These are phyloP conservation scores for Curvularia sp. DNA, from an alignment of 2,329 filamentous ascomycete genomes.

Conservation along the genomic window DNA sequence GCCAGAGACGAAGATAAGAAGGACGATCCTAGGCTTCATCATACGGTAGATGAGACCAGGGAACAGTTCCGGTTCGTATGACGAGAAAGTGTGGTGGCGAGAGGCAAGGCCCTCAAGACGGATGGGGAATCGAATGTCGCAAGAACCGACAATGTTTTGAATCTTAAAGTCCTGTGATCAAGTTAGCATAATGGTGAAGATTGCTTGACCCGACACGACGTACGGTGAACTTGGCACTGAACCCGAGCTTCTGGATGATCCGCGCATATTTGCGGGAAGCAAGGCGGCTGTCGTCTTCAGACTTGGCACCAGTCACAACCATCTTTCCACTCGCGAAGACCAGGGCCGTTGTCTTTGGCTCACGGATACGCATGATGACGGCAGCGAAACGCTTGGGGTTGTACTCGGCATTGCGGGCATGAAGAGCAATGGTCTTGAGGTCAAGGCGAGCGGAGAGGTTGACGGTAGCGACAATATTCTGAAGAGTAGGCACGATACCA, in stretches of 20 bases:
- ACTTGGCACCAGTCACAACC: conserved; percentile 98
- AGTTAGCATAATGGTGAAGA: conserved; percentile 28
- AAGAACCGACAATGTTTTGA: conserved; percentile 93
- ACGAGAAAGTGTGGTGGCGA: conserved; percentile 94
- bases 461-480: conserved; percentile 97
- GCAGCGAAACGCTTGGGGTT: conserved; percentile 99
- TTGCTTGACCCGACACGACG: conserved; percentile 26
- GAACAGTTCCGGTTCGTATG: conserved; percentile 98
- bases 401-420: conserved; percentile 98
- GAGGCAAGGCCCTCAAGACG: conserved; percentile 93
- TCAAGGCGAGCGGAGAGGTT: conserved; percentile 99
- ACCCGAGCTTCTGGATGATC: conserved; percentile 99
- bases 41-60: conserved; percentile 99
- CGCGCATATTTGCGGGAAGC: conserved; percentile 97
- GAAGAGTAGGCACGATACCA: conserved; percentile 66
- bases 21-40: conserved; percentile 99
- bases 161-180: conserved; percentile 85
- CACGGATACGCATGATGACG: conserved; percentile 99
- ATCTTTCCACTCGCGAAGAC: conserved; percentile 99
- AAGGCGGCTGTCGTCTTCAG: conserved; percentile 96
- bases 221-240: conserved; percentile 95
- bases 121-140: conserved; percentile 99
- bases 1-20: conserved; percentile 96
- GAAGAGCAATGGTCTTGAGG: conserved; percentile 97
- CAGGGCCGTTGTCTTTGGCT: conserved; percentile 96